Percentiles rank a stretch among this genome's conserved stretches.
These are phyloP conservation scores for Fusarium burgessii DNA, from an alignment of 2,329 filamentous ascomycete species.

Conservation along the genomic window DNA sequence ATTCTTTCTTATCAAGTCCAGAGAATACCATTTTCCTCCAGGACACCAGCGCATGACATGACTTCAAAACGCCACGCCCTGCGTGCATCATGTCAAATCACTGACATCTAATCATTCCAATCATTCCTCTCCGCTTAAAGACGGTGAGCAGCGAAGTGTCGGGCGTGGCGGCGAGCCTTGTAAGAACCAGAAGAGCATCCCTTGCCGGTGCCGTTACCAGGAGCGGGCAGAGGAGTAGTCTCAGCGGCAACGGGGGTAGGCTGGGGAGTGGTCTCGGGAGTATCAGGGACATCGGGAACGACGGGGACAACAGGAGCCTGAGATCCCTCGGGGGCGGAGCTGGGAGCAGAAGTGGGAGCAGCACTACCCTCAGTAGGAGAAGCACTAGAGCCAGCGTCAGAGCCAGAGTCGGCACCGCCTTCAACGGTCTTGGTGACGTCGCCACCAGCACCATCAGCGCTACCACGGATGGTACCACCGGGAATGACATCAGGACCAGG, in stretches of 20 bases:
- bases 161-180: slow-evolving; percentile 18
- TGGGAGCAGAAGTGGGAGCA: background rate
- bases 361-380: background rate
- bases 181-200: background rate
- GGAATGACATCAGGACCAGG: slow-evolving; percentile 20
- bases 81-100: slow-evolving; percentile 15
- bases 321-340: background rate
- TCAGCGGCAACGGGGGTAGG: background rate
- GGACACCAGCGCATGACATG: background rate
- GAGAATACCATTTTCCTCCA: background rate
- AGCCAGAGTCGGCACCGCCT: slow-evolving; percentile 2
- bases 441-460: slow-evolving; percentile 1
- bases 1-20: background rate
- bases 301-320: background rate
- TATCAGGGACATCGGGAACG: background rate
- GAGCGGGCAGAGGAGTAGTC: background rate
- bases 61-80: slow-evolving; percentile 16
- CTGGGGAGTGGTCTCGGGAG: background rate
- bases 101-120: background rate
- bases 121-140: background rate
- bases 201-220: background rate
- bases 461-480: slow-evolving; percentile 22
- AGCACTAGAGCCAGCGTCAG: background rate
- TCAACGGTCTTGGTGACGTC: slow-evolving; percentile 15
- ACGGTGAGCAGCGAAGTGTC: background rate